Conservation (phyloP, 441 rosid genomes). For the Gossypium laxum region DNA sequence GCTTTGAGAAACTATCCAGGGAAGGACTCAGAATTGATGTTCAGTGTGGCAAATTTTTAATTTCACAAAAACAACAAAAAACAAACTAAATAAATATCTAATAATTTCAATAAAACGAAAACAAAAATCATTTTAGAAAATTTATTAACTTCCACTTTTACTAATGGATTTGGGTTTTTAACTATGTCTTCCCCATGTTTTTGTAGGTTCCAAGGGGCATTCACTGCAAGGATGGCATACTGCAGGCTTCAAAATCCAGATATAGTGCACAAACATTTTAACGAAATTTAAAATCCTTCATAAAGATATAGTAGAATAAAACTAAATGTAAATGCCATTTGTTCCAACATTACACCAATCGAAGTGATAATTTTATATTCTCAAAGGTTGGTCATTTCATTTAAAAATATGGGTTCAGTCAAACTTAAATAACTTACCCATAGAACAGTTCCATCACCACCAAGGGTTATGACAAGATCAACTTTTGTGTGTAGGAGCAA, state of each 20-base stretch:
- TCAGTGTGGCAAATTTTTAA: background rate
- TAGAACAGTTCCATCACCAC: conserved; percentile 98
- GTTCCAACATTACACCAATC: background rate
- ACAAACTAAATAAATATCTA: background rate
- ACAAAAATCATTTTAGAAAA: background rate
- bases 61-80: background rate
- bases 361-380: background rate
- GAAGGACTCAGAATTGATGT: background rate
- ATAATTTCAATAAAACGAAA: background rate
- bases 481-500: conserved; percentile 63
- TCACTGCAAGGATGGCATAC: background rate
- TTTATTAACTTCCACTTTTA: background rate
- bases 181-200: background rate
- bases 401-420: background rate
- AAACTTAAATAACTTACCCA: conserved; percentile 46
- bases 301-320: background rate
- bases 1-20: background rate
- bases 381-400: background rate
- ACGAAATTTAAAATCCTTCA: background rate
- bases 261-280: background rate
- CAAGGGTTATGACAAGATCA: conserved; percentile 93
- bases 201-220: background rate
- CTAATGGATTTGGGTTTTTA: background rate
- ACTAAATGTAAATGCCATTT: background rate
- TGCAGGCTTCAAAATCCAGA: background rate